Evolutionary conservation across 345 rosid genomes (phyloP), one percentile per base, ranked within the genome.

Genomic region (Dimocarpus longan): DNA sequence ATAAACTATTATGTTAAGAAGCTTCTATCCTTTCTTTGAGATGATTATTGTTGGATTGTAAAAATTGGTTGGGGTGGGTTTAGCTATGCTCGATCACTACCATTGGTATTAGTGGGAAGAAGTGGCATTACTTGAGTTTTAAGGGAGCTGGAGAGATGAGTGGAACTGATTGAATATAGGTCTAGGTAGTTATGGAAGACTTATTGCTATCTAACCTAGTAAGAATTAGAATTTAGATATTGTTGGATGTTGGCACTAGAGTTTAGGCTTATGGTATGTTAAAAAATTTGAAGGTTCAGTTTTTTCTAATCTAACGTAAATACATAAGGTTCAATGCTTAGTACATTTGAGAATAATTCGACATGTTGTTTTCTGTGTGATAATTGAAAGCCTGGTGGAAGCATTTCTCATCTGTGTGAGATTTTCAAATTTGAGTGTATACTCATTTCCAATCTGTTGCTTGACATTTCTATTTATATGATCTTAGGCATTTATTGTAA

Each of bases 91-190:
- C 13, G 62, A 24, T 60, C 21, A 21, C 21, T 39, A 60, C 59
- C 6, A 4, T 64, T 26, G 22, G 9, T 26, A 7, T 21, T 43
- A 60, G 6, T 74, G 4, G 39, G 16, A 15, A 22, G 21, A 42
- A 11, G 68, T 72, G 64, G 24, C 76, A 8, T 42, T 39, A 13
- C 43, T 19, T 18, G 12, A 73, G 75, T 71, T 46, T 71, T 43
- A 52, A 71, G 1, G 63, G 64, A 26, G 57, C n/a, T 70, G 73
- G 22, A 68, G 44, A 8, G 12, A 24, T 26, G 21, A 24, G 21
- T 26, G 24, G 13, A 71, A 22, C 43, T 54, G 32, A 56, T 18
- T 32, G 48, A 26, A 57, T 56, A 16, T n/a, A 44, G 66, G 16
- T 32, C 21, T 10, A 19, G 65, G 50, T n/a, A n/a, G 24, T 71